Evolutionary conservation across 441 rosid genomes (phyloP), one percentile per base, ranked within the genome.

Genomic region (Syzygium syzygioides): DNA sequence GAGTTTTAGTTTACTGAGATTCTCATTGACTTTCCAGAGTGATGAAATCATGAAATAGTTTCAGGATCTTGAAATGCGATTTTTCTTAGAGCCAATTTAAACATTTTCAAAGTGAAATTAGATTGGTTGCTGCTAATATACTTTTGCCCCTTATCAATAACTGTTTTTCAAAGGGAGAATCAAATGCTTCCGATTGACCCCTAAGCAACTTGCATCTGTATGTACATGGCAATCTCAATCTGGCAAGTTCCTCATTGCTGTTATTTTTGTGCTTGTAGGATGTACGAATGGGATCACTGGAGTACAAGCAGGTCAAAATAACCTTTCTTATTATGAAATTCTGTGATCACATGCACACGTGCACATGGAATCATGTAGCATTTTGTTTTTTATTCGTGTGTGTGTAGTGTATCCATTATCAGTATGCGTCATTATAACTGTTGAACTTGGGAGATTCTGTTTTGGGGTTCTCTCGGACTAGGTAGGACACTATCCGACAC

Each of bases 231-330:
- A 76, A 76, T 76, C 52, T 76, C 83, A 76, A 76, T 76, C 20
- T 76, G 83, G 52, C 52, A 76, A 41, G 52, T 76, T 76, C 52
- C 83, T 91, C 89, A 87, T 45, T 90, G 34, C 86, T 71, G 60
- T 2, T 28, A 23, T 87, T 85, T 89, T 41, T 86, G 50, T 26
- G 64, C 45, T 90, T 92, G 89, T 97, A 98, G 99, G 99, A 94
- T 94, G 95, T 95, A 54, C 96, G 94, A 92, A 91, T 98, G 88
- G 96, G 92, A 88, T 90, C 96, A 41, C 91, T 98, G 94, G 98
- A 95, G 90, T 91, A 93, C 93, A 97, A 98, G 92, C 99, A 97
- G 99, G 99, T 98, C 86, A 92, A 88, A 62, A 60, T 55, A 37
- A 76, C 52, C 83, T 37, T 64, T 41, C 18, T 28, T 62, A 62